A percentile compares a stretch with the other conserved stretches of the same genome.
Conservation (phyloP, 768 basidiomycete species). For the Psilocybe sp. region DNA sequence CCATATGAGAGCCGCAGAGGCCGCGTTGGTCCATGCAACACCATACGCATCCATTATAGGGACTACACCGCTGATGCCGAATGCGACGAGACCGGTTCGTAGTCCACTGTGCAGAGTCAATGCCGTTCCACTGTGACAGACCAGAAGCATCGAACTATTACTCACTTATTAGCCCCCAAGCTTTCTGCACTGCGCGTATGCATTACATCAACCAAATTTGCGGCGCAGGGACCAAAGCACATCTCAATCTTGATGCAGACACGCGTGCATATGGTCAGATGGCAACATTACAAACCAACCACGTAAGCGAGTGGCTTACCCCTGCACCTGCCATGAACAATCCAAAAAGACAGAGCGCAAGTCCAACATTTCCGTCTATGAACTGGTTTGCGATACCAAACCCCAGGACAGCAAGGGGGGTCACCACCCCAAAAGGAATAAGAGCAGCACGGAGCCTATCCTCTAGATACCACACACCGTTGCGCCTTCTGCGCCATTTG, state of each 20-base stretch:
- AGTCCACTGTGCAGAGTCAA: slow-evolving; percentile 34
- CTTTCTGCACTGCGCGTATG: slow-evolving; percentile 61
- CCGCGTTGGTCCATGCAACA: slow-evolving; percentile 43
- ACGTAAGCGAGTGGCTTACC: slow-evolving; percentile 32
- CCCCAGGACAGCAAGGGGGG: slow-evolving; percentile 49
- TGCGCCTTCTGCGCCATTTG: slow-evolving; percentile 43
- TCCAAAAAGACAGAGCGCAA: slow-evolving; percentile 49
- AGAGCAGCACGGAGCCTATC: slow-evolving; percentile 59
- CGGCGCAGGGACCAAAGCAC: slow-evolving; percentile 49
- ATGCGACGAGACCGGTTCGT: slow-evolving; percentile 40
- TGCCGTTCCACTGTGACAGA: not conserved
- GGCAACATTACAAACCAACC: not conserved
- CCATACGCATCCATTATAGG: slow-evolving; percentile 54
- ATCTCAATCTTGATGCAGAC: slow-evolving; percentile 44
- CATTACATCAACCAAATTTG: slow-evolving; percentile 61
- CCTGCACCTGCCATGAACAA: slow-evolving; percentile 66
- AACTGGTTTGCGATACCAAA: slow-evolving; percentile 52
- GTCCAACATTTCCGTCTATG: slow-evolving; percentile 46
- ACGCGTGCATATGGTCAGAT: not conserved
- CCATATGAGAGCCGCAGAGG: slow-evolving; percentile 44
- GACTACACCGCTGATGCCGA: slow-evolving; percentile 43
- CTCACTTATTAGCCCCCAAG: slow-evolving; percentile 53
- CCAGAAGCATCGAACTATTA: not conserved
- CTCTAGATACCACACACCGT: slow-evolving; percentile 64
- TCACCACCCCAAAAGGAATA: slow-evolving; percentile 41